phyloP scores from a whole-genome alignment of 2,329 filamentous ascomycete species.

The Bipolaris sorokiniana region DNA sequence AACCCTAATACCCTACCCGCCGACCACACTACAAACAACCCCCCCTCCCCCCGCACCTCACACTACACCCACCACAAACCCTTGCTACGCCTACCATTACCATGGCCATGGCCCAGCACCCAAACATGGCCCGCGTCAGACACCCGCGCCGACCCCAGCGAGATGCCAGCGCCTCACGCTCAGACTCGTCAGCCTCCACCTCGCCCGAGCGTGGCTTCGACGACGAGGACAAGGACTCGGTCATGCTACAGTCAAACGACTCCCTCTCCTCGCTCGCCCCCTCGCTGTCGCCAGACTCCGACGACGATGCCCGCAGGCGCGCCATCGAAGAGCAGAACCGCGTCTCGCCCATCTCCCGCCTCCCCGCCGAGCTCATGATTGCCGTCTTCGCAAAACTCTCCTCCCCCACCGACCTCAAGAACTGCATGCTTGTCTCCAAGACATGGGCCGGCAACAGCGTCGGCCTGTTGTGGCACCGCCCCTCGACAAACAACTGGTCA shows the following conservation, averaged over 20 bases:
- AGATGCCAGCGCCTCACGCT: slow-evolving; percentile 46
- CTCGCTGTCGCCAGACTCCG: slow-evolving; percentile 76
- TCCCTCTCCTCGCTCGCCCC: slow-evolving; percentile 90
- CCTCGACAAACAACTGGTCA: slow-evolving; percentile 84
- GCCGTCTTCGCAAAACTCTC: slow-evolving; percentile 86
- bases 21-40: neutral
- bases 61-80: neutral
- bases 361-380: slow-evolving; percentile 95
- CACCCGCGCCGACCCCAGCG: slow-evolving; percentile 38
- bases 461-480: slow-evolving; percentile 92
- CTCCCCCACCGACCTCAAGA: slow-evolving; percentile 76
- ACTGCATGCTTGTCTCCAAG: slow-evolving; percentile 93
- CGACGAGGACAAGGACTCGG: slow-evolving; percentile 93
- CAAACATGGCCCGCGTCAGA: slow-evolving; percentile 9
- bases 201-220: slow-evolving; percentile 79
- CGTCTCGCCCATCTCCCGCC: slow-evolving; percentile 77
- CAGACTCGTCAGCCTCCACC: slow-evolving; percentile 69
- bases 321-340: slow-evolving; percentile 69
- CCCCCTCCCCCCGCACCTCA: neutral
- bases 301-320: slow-evolving; percentile 66
- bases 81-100: slow-evolving; percentile 3
- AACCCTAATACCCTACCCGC: slow-evolving; percentile 1
- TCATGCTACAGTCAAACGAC: slow-evolving; percentile 81
- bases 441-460: slow-evolving; percentile 92
- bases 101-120: slow-evolving; percentile 17